Evolutionary conservation across 2,329 filamentous ascomycete genomes (phyloP).

Genomic region (Canariomyces notabilis): DNA sequence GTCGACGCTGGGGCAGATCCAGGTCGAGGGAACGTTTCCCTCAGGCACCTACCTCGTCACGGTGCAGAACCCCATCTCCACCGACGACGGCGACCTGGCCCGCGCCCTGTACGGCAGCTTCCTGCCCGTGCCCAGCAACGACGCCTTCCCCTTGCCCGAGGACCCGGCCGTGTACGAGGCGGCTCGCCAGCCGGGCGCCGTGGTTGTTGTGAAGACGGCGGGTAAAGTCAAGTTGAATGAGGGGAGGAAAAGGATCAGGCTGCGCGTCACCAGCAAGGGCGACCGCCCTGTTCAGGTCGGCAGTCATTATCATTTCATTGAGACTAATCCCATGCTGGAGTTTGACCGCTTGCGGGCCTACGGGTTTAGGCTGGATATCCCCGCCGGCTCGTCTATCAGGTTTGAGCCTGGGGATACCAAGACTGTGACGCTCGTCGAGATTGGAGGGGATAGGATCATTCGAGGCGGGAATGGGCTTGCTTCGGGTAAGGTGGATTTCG

Average conservation of each 20-base stretch:
- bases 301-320: constrained; percentile 93
- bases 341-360: constrained; percentile 82
- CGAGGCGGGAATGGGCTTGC: constrained; percentile 79
- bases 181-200: constrained; percentile 69
- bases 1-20: constrained; percentile 73
- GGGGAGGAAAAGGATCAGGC: constrained; percentile 64
- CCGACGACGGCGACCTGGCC: constrained; percentile 80
- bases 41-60: constrained; percentile 91
- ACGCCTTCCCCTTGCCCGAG: constrained; percentile 60
- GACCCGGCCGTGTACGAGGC: constrained; percentile 58
- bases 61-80: constrained; percentile 82
- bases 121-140: constrained; percentile 67
- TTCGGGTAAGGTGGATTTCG: constrained; percentile 62
- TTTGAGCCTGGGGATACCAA: constrained; percentile 93
- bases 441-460: constrained; percentile 74
- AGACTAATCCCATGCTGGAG: constrained; percentile 83
- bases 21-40: constrained; percentile 91
- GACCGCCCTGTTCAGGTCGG: constrained; percentile 90
- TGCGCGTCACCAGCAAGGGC: constrained; percentile 79
- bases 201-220: constrained; percentile 64
- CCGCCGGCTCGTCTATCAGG: constrained; percentile 84
- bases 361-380: constrained; percentile 81
- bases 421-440: constrained; percentile 85
- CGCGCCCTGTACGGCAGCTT: constrained; percentile 89
- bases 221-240: constrained; percentile 68